phyloP scores from a whole-genome alignment of 345 rosid species.

The Punica granatum region DNA sequence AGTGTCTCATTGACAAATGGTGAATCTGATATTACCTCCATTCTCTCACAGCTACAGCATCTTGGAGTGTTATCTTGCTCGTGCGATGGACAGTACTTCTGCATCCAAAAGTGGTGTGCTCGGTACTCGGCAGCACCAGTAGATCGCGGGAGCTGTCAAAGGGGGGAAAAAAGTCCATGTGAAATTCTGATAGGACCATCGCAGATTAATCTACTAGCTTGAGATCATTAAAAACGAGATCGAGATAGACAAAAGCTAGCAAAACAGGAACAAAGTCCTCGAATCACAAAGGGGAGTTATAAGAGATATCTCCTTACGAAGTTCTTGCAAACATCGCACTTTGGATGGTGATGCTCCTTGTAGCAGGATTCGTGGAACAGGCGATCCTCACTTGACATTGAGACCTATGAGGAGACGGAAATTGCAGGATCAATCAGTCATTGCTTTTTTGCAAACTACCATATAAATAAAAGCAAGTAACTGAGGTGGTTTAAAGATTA shows the following conservation, averaged over 20 bases:
- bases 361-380: slow-evolving; percentile 75
- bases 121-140: slow-evolving; percentile 74
- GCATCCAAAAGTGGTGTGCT: slow-evolving; percentile 84
- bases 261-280: neutral
- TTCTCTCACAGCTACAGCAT: slow-evolving; percentile 89
- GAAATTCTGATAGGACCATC: neutral
- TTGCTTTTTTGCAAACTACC: neutral
- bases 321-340: slow-evolving; percentile 74
- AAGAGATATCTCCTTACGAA: slow-evolving; percentile 45
- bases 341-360: slow-evolving; percentile 68
- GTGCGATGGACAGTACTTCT: slow-evolving; percentile 90
- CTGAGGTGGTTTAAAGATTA: neutral
- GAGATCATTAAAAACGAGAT: neutral
- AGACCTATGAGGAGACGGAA: slow-evolving; percentile 2
- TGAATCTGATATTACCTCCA: slow-evolving; percentile 58
- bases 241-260: neutral
- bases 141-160: neutral
- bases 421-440: neutral
- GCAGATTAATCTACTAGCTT: neutral
- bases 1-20: neutral
- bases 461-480: neutral
- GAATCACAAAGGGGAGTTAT: neutral
- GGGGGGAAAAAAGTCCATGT: neutral
- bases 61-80: slow-evolving; percentile 81
- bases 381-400: slow-evolving; percentile 19